Evolutionary conservation across 1,139 yeast genomes (phyloP).

Genomic region (Magnusiomyces magnusii): DNA sequence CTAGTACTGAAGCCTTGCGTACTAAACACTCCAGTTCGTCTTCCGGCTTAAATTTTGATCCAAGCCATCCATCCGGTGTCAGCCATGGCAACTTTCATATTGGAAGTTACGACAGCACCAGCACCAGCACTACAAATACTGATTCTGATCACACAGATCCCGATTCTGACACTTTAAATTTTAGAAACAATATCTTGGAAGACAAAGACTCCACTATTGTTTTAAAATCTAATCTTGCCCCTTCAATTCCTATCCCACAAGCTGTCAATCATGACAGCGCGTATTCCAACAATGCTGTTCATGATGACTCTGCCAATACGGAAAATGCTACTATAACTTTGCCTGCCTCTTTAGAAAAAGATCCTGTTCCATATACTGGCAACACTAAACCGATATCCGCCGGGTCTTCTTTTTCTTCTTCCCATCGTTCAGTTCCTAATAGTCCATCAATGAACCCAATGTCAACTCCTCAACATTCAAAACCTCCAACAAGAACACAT

Average conservation of each 20-base stretch:
- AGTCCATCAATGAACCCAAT: not conserved
- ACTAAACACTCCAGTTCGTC: not conserved
- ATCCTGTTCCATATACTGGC: not conserved
- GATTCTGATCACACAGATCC: not conserved
- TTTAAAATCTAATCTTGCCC: not conserved
- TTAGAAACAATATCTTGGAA: not conserved
- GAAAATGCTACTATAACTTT: not conserved
- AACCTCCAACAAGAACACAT: slow-evolving; percentile 23
- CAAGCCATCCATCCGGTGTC: not conserved
- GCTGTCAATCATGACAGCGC: slow-evolving; percentile 8
- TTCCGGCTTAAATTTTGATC: not conserved
- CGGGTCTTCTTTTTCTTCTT: not conserved
- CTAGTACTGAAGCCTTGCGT: not conserved
- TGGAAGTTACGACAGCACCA: not conserved
- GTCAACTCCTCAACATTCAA: slow-evolving; percentile 1
- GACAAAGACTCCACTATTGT: not conserved
- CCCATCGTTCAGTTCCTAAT: not conserved
- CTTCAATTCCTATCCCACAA: slow-evolving; percentile 4
- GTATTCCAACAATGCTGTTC: not conserved
- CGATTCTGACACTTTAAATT: not conserved
- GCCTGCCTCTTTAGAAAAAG: not conserved
- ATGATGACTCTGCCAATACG: not conserved
- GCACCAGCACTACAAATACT: not conserved
- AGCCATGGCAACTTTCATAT: not conserved
- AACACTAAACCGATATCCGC: not conserved